These are phyloP conservation scores for Garcia nutans DNA, from an alignment of 345 rosid species.

Conservation along the genomic window DNA sequence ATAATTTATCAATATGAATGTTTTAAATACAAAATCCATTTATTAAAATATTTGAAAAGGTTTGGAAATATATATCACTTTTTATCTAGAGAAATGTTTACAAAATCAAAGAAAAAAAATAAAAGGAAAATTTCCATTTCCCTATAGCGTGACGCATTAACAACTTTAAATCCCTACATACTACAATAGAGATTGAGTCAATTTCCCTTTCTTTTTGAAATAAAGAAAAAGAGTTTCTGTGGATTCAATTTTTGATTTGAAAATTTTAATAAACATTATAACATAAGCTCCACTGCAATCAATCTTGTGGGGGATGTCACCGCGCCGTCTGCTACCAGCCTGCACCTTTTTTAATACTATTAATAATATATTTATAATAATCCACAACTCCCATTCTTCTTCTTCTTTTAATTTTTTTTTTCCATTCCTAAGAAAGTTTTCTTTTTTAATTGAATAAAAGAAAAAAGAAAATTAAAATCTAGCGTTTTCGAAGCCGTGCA, in stretches of 20 bases:
- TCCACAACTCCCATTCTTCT: background rate
- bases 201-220: too few relatives aligned
- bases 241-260: background rate
- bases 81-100: too few relatives aligned
- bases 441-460: too few relatives aligned
- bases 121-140: too few relatives aligned
- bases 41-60: too few relatives aligned
- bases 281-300: constrained; percentile 1
- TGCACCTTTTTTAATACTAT: background rate
- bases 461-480: constrained; percentile 20
- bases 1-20: too few relatives aligned
- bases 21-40: too few relatives aligned
- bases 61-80: too few relatives aligned
- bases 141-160: too few relatives aligned
- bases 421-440: too few relatives aligned
- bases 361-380: background rate
- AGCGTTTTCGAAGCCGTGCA: constrained; percentile 40
- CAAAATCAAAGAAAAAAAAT: too few relatives aligned
- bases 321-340: constrained; percentile 36
- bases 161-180: background rate
- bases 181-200: background rate
- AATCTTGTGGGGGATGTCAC: constrained; percentile 16
- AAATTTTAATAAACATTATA: background rate
- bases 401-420: background rate
- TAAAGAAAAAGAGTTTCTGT: background rate